These are phyloP conservation scores for Aschersonia sp. DNA, from an alignment of 2,329 filamentous ascomycete species.

Conservation along the genomic window DNA sequence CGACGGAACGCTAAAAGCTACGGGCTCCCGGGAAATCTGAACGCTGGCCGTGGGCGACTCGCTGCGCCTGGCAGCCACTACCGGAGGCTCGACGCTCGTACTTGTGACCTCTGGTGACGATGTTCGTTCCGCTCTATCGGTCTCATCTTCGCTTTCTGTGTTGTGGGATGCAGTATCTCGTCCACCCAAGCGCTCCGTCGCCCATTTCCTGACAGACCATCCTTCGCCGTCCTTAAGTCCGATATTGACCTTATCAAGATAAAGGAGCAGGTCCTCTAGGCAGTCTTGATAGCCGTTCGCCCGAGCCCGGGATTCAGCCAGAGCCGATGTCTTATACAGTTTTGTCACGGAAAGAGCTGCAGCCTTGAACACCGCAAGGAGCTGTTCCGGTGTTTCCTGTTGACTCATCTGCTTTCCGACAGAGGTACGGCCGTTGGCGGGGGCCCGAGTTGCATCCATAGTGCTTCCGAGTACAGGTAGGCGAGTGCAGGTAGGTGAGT, in stretches of 20 bases:
- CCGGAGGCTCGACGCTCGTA: conserved; percentile 26
- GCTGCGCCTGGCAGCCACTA: conserved; percentile 9
- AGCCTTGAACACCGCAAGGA: conserved; percentile 81
- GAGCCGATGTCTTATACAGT: conserved; percentile 82
- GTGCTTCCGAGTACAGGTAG: neutral
- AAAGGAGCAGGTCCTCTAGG: conserved; percentile 73
- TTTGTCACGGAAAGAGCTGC: conserved; percentile 91
- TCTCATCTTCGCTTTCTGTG: conserved; percentile 57
- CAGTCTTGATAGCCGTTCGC: conserved; percentile 86
- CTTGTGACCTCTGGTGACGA: conserved; percentile 44
- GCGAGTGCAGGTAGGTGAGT: no score
- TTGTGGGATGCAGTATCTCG: conserved; percentile 36
- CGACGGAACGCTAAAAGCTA: conserved; percentile 34
- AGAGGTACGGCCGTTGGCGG: conserved; percentile 6
- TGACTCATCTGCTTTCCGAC: conserved; percentile 15
- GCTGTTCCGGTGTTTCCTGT: conserved; percentile 39
- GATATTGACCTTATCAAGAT: conserved; percentile 70
- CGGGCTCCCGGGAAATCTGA: conserved; percentile 10
- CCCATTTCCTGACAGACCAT: conserved; percentile 47
- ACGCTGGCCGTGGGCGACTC: conserved; percentile 14
- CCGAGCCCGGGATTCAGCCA: conserved; percentile 61
- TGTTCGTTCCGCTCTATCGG: conserved; percentile 44
- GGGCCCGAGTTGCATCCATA: conserved; percentile 6
- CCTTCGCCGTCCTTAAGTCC: conserved; percentile 69
- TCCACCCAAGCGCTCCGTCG: conserved; percentile 54